These are phyloP conservation scores for Kwoniella dejecticola DNA, from an alignment of 768 basidiomycete species.

Conservation along the genomic window DNA sequence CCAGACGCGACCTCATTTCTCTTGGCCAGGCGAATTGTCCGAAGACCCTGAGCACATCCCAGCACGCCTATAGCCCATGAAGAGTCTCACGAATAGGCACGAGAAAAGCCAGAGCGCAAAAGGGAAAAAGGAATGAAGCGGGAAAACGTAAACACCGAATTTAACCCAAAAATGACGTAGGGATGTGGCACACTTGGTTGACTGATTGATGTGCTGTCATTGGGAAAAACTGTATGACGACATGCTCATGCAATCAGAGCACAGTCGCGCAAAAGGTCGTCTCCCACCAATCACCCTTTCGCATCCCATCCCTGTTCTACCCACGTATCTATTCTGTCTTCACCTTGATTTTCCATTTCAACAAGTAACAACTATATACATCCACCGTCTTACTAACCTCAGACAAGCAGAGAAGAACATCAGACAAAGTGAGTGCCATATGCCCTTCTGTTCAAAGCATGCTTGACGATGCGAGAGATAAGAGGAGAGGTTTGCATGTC, in stretches of 20 bases:
- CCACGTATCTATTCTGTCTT: no score
- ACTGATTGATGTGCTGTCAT: constrained; percentile 9
- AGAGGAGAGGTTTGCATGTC: neutral
- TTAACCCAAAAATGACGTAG: neutral
- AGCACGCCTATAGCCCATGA: no score
- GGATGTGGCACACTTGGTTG: neutral
- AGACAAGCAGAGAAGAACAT: neutral
- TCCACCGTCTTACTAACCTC: neutral
- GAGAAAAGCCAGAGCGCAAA: no score
- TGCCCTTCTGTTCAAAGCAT: neutral
- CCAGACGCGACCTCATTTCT: no score
- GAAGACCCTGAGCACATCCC: no score
- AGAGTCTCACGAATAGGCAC: no score
- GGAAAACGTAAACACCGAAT: no score
- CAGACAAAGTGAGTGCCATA: constrained; percentile 1
- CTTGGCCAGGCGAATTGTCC: no score
- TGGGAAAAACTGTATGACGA: neutral
- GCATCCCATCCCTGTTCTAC: neutral
- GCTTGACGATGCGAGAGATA: neutral
- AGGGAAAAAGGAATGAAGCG: no score
- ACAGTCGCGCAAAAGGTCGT: neutral
- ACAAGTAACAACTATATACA: no score
- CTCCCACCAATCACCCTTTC: constrained; percentile 3
- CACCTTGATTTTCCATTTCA: no score
- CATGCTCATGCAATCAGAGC: neutral